A percentile compares a stretch with the other conserved stretches of the same genome.
Conservation (phyloP, 2,329 filamentous ascomycete genomes). For the Incumbomyces delicatus region DNA sequence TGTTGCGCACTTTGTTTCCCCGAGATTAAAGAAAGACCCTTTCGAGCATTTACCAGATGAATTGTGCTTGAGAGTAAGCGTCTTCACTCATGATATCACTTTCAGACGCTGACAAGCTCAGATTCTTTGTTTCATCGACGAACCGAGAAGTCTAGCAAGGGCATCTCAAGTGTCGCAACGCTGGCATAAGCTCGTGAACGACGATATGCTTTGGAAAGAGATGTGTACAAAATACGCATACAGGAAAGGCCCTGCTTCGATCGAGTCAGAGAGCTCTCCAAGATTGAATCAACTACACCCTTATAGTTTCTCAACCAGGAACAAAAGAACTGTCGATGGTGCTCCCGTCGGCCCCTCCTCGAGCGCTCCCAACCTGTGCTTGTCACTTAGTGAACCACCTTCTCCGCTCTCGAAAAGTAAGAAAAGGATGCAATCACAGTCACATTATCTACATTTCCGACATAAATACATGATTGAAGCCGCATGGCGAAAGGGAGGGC, state of each 20-base stretch:
- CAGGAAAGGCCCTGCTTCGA: constrained; percentile 36
- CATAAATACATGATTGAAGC: constrained; percentile 95
- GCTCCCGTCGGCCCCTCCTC: constrained; percentile 31
- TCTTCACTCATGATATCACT: background rate
- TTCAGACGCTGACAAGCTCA: constrained; percentile 28
- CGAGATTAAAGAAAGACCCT: constrained; percentile 88
- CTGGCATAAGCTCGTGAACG: constrained; percentile 86
- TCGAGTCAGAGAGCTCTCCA: constrained; percentile 29
- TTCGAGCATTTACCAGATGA: constrained; percentile 89
- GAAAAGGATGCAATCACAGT: constrained; percentile 57
- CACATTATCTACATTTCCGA: constrained; percentile 96
- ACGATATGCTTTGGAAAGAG: constrained; percentile 98
- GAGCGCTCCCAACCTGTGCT: constrained; percentile 38
- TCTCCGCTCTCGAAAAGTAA: constrained; percentile 20
- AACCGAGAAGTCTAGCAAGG: constrained; percentile 84
- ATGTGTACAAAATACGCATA: constrained; percentile 95
- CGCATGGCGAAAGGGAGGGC: constrained; percentile 89
- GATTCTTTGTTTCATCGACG: constrained; percentile 94
- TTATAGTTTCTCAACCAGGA: constrained; percentile 1
- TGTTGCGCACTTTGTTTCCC: constrained; percentile 91
- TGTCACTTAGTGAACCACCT: constrained; percentile 7
- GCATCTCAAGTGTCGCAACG: constrained; percentile 92
- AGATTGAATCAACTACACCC: background rate
- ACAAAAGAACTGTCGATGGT: constrained; percentile 18
- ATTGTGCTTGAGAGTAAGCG: constrained; percentile 71